These are phyloP conservation scores for Penicillium arizonense DNA, from an alignment of 495 filamentous ascomycete species.

Conservation along the genomic window DNA sequence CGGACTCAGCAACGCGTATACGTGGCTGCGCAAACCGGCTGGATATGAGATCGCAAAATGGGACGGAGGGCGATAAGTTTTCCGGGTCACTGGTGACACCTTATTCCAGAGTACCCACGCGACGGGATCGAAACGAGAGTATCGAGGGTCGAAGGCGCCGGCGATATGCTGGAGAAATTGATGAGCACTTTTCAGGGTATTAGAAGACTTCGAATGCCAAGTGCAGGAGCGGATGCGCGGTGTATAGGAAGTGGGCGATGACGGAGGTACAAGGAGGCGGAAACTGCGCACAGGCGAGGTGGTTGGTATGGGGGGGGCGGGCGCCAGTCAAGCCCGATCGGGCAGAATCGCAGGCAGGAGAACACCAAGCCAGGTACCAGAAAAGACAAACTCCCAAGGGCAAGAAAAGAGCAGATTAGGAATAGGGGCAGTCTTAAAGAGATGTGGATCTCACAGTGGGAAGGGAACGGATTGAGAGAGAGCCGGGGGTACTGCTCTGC, in stretches of 20 bases:
- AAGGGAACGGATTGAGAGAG: conserved; percentile 25
- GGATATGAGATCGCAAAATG: conserved; percentile 3
- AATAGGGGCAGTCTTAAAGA: conserved; percentile 16
- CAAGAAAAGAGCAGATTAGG: conserved; percentile 12
- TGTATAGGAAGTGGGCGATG: conserved; percentile 32
- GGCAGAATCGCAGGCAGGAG: conserved; percentile 14
- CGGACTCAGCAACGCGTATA: conserved; percentile 10
- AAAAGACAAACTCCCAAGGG: conserved; percentile 11
- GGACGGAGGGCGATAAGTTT: conserved; percentile 14
- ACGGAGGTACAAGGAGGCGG: conserved; percentile 33
- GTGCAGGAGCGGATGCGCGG: conserved; percentile 23
- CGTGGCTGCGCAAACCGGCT: conserved; percentile 4
- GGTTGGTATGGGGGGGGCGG: conserved; percentile 24
- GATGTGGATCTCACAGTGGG: conserved; percentile 32
- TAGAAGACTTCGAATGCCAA: conserved; percentile 4
- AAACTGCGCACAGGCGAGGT: conserved; percentile 31
- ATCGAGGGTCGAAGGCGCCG: conserved; percentile 46
- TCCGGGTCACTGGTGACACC: conserved; percentile 9
- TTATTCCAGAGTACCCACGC: conserved; percentile 32
- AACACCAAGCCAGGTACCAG: conserved; percentile 5
- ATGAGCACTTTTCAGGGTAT: conserved; percentile 8
- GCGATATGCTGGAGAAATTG: conserved; percentile 3
- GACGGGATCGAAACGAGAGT: conserved; percentile 70
- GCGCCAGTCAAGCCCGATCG: conserved; percentile 24
- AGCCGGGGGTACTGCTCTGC: conserved; percentile 31